A percentile compares a stretch with the other conserved stretches of the same genome.
These are phyloP conservation scores for Calophaca sinica DNA, from an alignment of 306 rosid genomes.

Conservation along the genomic window DNA sequence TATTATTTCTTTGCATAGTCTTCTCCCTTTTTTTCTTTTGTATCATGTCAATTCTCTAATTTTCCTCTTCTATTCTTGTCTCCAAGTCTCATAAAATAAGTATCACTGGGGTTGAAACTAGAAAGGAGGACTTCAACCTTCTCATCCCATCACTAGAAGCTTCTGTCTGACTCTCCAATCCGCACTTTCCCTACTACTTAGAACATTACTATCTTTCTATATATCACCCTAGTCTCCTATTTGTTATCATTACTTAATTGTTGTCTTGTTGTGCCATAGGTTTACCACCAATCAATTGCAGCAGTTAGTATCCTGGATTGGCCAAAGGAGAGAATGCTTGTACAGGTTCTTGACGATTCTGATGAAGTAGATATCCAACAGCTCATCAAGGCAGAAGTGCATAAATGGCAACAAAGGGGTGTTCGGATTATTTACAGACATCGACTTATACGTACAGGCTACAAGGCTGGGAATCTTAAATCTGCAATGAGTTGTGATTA, in stretches of 20 bases:
- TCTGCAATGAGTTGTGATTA: slow-evolving; percentile 97
- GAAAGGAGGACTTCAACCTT: slow-evolving; percentile 46
- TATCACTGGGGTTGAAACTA: slow-evolving; percentile 42
- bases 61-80: slow-evolving; percentile 63
- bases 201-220: background rate
- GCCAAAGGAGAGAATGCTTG: slow-evolving; percentile 96
- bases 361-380: slow-evolving; percentile 83
- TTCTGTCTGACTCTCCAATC: slow-evolving; percentile 39
- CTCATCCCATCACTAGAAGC: slow-evolving; percentile 45
- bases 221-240: slow-evolving; percentile 11
- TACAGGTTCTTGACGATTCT: slow-evolving; percentile 96
- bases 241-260: slow-evolving; percentile 40
- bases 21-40: slow-evolving; percentile 65
- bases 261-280: slow-evolving; percentile 58
- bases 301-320: slow-evolving; percentile 93
- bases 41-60: slow-evolving; percentile 56
- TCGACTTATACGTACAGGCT: slow-evolving; percentile 91
- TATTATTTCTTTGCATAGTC: slow-evolving; percentile 64
- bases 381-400: slow-evolving; percentile 96
- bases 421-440: slow-evolving; percentile 86
- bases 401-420: slow-evolving; percentile 96
- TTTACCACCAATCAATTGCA: slow-evolving; percentile 96
- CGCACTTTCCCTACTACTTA: background rate
- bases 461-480: slow-evolving; percentile 98
- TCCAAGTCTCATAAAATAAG: slow-evolving; percentile 50